A percentile compares a stretch with the other conserved stretches of the same genome.
phyloP scores from a whole-genome alignment of 2,329 filamentous ascomycete species.

The Podosphaera fusca region DNA sequence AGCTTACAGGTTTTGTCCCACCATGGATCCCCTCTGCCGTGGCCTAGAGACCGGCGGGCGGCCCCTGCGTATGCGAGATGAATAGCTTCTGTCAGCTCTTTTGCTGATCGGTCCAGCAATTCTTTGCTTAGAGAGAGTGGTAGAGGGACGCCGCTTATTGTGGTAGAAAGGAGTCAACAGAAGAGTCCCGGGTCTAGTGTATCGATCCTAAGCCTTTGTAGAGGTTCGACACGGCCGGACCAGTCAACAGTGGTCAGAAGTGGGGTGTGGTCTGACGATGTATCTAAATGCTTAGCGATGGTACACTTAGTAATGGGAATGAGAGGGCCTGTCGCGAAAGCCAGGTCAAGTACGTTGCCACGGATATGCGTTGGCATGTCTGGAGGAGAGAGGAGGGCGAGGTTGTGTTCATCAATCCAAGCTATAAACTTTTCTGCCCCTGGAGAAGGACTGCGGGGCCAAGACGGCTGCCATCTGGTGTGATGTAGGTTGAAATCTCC shows the following conservation, averaged over 20 bases:
- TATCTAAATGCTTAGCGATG: too few relatives aligned
- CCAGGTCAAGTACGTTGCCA: background rate
- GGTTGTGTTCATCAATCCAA: too few relatives aligned
- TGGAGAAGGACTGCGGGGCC: too few relatives aligned
- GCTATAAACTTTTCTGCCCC: too few relatives aligned
- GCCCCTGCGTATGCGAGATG: background rate
- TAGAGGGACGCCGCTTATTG: background rate
- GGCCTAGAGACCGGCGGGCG: background rate
- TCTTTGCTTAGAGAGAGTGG: too few relatives aligned
- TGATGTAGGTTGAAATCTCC: too few relatives aligned
- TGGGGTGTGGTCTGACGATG: too few relatives aligned
- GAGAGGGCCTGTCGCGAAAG: background rate
- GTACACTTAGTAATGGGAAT: too few relatives aligned
- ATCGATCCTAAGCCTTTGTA: background rate
- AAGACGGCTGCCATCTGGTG: too few relatives aligned
- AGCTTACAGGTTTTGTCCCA: background rate
- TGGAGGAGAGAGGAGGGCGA: background rate
- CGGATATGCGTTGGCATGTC: background rate
- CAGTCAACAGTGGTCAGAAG: background rate
- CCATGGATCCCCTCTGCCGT: background rate
- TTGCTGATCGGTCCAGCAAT: too few relatives aligned
- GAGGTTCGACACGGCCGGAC: background rate
- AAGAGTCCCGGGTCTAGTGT: background rate
- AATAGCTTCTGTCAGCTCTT: background rate
- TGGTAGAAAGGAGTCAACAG: background rate